Conservation (phyloP, 176 grass and related monocot species). For the Triticum aestivum region IWGSC_CS_RefSeq_v2.1 NC_057800.1:142136329-142136828, state of each 20-base stretch:
- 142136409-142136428: too few species aligned
- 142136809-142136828: conserved; percentile 4
- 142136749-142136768: not conserved
- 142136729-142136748: not conserved
- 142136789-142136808: conserved; percentile 30
- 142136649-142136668: conserved; percentile 7
- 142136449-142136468: conserved; percentile 21
- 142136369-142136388: too few species aligned
- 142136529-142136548: conserved; percentile 58
- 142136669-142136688: not conserved
- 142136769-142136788: not conserved
- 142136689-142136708: not conserved
- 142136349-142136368: too few species aligned
- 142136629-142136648: conserved; percentile 25
- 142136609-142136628: conserved; percentile 25
- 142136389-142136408: too few species aligned
- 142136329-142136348: too few species aligned
- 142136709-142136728: conserved; percentile 28
- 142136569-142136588: conserved; percentile 40
- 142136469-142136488: conserved; percentile 23
- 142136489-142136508: conserved; percentile 40
- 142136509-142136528: conserved; percentile 43
- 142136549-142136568: conserved; percentile 40
- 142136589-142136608: not conserved
- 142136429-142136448: conserved; percentile 25